These are phyloP conservation scores for Dipodascopsis uninucleata DNA, from an alignment of 805 yeast species.

Conservation along the genomic window DNA sequence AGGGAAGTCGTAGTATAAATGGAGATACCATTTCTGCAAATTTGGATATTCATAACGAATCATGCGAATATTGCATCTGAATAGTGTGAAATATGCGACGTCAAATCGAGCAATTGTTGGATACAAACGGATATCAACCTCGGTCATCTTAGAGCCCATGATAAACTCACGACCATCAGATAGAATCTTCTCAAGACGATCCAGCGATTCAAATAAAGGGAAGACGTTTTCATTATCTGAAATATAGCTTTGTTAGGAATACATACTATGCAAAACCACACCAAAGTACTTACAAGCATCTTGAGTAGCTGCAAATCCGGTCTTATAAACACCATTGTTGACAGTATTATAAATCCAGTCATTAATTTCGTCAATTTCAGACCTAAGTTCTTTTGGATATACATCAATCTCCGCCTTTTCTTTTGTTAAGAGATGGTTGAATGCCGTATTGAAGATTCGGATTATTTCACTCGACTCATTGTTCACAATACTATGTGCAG, in stretches of 20 bases:
- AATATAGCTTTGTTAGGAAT: slow-evolving; percentile 29
- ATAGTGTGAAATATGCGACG: slow-evolving; percentile 89
- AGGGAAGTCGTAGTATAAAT: slow-evolving; percentile 73
- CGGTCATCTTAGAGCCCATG: slow-evolving; percentile 67
- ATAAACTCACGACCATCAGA: slow-evolving; percentile 43
- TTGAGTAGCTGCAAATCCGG: slow-evolving; percentile 84
- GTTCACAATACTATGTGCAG: slow-evolving; percentile 60
- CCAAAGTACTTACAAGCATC: slow-evolving; percentile 52
- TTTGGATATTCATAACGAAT: slow-evolving; percentile 76
- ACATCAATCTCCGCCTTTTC: slow-evolving; percentile 53
- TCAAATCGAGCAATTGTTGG: slow-evolving; percentile 89
- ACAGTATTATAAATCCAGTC: slow-evolving; percentile 77
- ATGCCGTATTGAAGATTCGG: slow-evolving; percentile 74
- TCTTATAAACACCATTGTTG: slow-evolving; percentile 89
- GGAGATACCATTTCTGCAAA: slow-evolving; percentile 74
- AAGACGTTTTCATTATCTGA: slow-evolving; percentile 57
- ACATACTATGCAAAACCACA: background rate
- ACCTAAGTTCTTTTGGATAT: slow-evolving; percentile 55
- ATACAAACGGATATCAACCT: slow-evolving; percentile 82
- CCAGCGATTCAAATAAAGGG: slow-evolving; percentile 62
- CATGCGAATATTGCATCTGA: slow-evolving; percentile 82
- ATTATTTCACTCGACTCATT: slow-evolving; percentile 85
- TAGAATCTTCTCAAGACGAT: slow-evolving; percentile 63
- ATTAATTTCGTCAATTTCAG: slow-evolving; percentile 70
- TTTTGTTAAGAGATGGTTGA: slow-evolving; percentile 42